A percentile compares a stretch with the other conserved stretches of the same genome.
phyloP scores from a whole-genome alignment of 192 early-diverging fungal genomes.

The Linderina pennispora region DNA sequence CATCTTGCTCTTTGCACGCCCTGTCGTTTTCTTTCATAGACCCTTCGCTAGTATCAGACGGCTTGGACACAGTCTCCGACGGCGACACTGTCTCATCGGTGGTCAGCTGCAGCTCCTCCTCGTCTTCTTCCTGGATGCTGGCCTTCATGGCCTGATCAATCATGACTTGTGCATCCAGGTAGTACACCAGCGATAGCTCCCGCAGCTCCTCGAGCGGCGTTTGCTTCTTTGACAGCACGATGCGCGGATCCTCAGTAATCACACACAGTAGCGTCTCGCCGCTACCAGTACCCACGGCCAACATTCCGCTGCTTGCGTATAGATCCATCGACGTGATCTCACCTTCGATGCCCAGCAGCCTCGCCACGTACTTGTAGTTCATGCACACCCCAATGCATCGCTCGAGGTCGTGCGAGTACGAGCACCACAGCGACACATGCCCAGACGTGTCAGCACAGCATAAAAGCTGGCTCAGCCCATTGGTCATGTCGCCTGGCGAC shows the following conservation, averaged over 20 bases:
- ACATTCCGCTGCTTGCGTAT: conserved; percentile 22
- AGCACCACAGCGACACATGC: conserved; percentile 29
- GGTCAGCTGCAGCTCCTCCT: not conserved
- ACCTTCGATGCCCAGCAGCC: conserved; percentile 24
- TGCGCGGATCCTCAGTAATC: conserved; percentile 13
- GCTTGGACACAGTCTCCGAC: not conserved
- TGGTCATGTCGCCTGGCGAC: not conserved
- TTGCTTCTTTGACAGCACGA: conserved; percentile 6
- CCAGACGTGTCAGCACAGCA: conserved; percentile 5
- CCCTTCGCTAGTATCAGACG: too few relatives aligned
- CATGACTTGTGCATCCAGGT: not conserved
- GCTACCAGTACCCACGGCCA: conserved; percentile 20
- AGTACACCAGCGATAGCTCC: conserved; percentile 9
- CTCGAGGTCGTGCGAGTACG: not conserved
- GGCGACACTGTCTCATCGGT: not conserved
- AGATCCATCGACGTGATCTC: conserved; percentile 1
- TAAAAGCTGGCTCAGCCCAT: conserved; percentile 5
- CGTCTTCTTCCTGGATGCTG: too few relatives aligned
- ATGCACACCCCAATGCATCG: conserved; percentile 11
- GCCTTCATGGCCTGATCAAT: not conserved
- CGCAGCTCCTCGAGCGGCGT: conserved; percentile 8
- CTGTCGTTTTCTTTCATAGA: too few relatives aligned
- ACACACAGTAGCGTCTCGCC: conserved; percentile 26
- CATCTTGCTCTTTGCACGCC: too few relatives aligned
- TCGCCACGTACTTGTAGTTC: conserved; percentile 6